A percentile compares a stretch with the other conserved stretches of the same genome.
phyloP scores from a whole-genome alignment of 176 grass and related monocot genomes.

The Musa schizocarpa region DNA sequence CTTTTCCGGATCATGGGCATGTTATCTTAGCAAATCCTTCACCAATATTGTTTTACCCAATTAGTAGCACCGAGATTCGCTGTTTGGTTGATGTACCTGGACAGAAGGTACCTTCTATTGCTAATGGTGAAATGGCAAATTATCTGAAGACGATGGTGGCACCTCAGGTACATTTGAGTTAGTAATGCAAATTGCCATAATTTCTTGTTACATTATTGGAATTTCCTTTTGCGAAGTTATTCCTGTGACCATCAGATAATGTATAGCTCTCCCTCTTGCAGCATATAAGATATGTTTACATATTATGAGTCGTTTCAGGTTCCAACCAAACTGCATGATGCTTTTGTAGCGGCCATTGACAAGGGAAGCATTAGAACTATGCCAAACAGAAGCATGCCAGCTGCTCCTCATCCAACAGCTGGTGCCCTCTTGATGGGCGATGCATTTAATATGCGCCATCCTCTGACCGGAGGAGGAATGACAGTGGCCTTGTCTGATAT shows the following conservation, averaged over 20 bases:
- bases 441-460: slow-evolving; percentile 98
- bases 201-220: neutral
- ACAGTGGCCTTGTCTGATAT: slow-evolving; percentile 96
- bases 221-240: neutral
- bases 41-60: slow-evolving; percentile 88
- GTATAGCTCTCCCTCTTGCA: no score
- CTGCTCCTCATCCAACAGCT: slow-evolving; percentile 76
- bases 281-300: no score
- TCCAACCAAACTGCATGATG: slow-evolving; percentile 63
- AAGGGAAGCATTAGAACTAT: slow-evolving; percentile 94
- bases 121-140: slow-evolving; percentile 82
- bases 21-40: slow-evolving; percentile 98
- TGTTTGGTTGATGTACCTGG: slow-evolving; percentile 95
- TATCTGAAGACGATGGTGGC: slow-evolving; percentile 90
- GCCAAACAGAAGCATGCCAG: slow-evolving; percentile 92
- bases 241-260: neutral
- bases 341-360: slow-evolving; percentile 70
- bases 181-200: neutral
- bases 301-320: slow-evolving; percentile 12
- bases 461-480: slow-evolving; percentile 96
- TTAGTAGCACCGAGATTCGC: slow-evolving; percentile 90
- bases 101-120: slow-evolving; percentile 94
- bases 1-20: slow-evolving; percentile 79
- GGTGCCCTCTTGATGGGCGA: slow-evolving; percentile 96
- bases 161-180: slow-evolving; percentile 55